Base-by-base conservation (phyloP, 805 yeast species). In the Yarrowia divulgata region DNA sequence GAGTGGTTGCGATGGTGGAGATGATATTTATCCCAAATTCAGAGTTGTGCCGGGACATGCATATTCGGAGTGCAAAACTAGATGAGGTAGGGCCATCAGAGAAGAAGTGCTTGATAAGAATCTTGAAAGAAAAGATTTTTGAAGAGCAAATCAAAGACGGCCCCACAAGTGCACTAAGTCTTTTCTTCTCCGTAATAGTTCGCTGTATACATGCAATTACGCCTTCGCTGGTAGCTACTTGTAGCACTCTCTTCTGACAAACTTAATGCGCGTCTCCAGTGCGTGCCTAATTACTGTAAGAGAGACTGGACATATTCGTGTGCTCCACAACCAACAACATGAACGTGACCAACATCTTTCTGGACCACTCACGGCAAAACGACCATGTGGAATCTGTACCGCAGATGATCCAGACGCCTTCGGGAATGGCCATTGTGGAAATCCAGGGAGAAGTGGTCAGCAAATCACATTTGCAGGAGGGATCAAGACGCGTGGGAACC, bases 371-470 rank as follows among this genome's bases (percentile, higher is more conserved):
- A 3, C n/a, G 66, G n/a, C 40, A 34, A 34, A 43, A 45, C 52
- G 50, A 43, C 40, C 66, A 60, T n/a, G 32, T 14, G 14, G 66
- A 66, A 10, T 40, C 40, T 16, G 43, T 66, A 16, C 69, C 69
- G 1, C 43, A 42, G 29, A 19, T 34, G 32, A 52, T 66, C 42
- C 42, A 19, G 23, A 66, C 69, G 16, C 69, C 69, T 0, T 66
- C 69, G 12, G 69, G 69, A 7, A 50, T 66, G 60, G 62, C 62
- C 16, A 52, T 66, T 40, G 69, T 66, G 19, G 69, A 66, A 42
- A 66, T 66, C 42, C 69, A 66, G 63, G 69, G 69, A 13, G 69
- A 52, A 13, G 43, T 66, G 23, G 57, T 48, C 46, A 63, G 55
- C 19, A 40, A 42, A 8, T 23, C 50, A 9, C 49, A 49, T 32